A percentile compares a stretch with the other conserved stretches of the same genome.
These are phyloP conservation scores for Mortierella sp. DNA, from an alignment of 371 early-diverging fungal species.

Conservation along the genomic window DNA sequence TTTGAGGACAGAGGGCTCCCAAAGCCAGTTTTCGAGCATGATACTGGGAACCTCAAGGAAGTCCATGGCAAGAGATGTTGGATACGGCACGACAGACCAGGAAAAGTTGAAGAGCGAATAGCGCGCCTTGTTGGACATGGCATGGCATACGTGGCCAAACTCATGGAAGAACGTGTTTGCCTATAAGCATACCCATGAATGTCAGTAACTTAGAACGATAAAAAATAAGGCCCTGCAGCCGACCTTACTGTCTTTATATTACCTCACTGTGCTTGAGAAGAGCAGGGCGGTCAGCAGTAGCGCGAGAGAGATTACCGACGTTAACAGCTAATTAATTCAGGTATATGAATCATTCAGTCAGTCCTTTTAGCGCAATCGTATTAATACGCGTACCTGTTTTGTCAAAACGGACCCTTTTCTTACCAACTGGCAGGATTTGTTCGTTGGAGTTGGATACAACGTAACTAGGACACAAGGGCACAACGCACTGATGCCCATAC, in stretches of 20 bases:
- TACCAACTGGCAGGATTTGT: constrained; percentile 43
- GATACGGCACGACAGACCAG: constrained; percentile 55
- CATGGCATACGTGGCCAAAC: constrained; percentile 88
- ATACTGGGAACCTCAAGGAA: constrained; percentile 95
- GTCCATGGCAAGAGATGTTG: constrained; percentile 63
- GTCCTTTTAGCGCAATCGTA: too few species aligned
- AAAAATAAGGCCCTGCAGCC: too few species aligned
- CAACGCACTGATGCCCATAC: constrained; percentile 49
- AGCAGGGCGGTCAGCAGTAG: constrained; percentile 77
- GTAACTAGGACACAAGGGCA: constrained; percentile 48
- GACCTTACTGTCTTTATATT: too few species aligned
- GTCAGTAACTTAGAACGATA: too few species aligned
- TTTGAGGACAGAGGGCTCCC: constrained; percentile 77
- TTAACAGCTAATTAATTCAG: too few species aligned
- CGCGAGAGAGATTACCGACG: constrained; percentile 45
- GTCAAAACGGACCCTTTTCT: too few species aligned
- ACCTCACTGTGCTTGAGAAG: constrained; percentile 88
- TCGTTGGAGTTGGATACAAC: constrained; percentile 21
- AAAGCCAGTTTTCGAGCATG: constrained; percentile 90
- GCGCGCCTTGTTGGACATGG: constrained; percentile 67
- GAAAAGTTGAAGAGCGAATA: constrained; percentile 49
- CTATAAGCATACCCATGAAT: constrained; percentile 1
- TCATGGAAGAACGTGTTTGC: constrained; percentile 58
- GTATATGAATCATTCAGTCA: too few species aligned
- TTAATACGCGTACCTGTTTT: too few species aligned